These are phyloP conservation scores for Fusarium goolgardi DNA, from an alignment of 2,329 filamentous ascomycete genomes.

Conservation along the genomic window DNA sequence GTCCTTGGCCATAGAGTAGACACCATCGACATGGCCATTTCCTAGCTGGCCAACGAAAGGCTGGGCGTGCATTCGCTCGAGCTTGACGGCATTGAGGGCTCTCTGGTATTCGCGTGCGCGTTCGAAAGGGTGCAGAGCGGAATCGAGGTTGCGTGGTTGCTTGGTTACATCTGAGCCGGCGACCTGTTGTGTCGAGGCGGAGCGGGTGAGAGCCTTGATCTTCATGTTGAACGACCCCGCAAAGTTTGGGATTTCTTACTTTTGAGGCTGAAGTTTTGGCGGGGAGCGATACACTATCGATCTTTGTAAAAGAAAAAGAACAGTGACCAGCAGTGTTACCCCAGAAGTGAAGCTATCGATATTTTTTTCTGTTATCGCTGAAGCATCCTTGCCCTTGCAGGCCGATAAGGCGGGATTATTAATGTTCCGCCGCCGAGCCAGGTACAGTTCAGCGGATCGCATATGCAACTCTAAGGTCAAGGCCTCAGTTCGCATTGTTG, in stretches of 20 bases:
- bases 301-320: neutral
- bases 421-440: slow-evolving; percentile 45
- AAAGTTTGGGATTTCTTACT: slow-evolving; percentile 14
- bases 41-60: slow-evolving; percentile 87
- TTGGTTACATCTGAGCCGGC: slow-evolving; percentile 74
- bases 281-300: slow-evolving; percentile 32
- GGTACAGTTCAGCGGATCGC: slow-evolving; percentile 33
- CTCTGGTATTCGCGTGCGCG: slow-evolving; percentile 78
- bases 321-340: neutral
- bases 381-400: slow-evolving; percentile 12
- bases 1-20: slow-evolving; percentile 83
- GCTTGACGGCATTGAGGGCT: slow-evolving; percentile 81
- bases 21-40: slow-evolving; percentile 89
- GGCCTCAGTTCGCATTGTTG: slow-evolving; percentile 35
- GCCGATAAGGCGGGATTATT: slow-evolving; percentile 50
- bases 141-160: slow-evolving; percentile 79
- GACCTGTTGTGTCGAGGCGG: slow-evolving; percentile 72
- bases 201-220: slow-evolving; percentile 75
- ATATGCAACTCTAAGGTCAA: slow-evolving; percentile 37
- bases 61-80: slow-evolving; percentile 87
- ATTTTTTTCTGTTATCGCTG: slow-evolving; percentile 50
- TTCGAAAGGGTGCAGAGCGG: slow-evolving; percentile 90
- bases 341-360: slow-evolving; percentile 25
- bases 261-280: slow-evolving; percentile 34
- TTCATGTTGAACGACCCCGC: slow-evolving; percentile 57